Percentiles rank a stretch among this genome's conserved stretches.
Evolutionary conservation across 257 asterid genomes (phyloP).

Genomic region (Eucommia ulmoides): DNA sequence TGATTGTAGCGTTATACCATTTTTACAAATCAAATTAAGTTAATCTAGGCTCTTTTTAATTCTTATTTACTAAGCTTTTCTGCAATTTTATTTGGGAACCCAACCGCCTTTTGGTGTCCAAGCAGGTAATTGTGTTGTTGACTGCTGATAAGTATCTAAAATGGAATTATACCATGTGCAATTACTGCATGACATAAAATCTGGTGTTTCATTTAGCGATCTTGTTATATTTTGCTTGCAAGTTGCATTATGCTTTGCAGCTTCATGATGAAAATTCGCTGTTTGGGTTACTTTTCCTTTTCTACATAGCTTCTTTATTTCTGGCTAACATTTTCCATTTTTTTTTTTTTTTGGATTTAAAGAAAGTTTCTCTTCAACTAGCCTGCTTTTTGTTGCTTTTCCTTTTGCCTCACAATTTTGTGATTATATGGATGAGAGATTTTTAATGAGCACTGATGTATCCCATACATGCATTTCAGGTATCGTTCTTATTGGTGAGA

Average conservation of each 20-base stretch:
- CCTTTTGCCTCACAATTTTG: not conserved
- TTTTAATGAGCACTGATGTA: not conserved
- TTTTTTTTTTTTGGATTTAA: too few relatives aligned
- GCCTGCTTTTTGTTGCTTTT: not conserved
- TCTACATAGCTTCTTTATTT: too few relatives aligned
- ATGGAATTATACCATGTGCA: not conserved
- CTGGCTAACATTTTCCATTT: too few relatives aligned
- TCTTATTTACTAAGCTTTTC: too few relatives aligned
- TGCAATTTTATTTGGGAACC: not conserved
- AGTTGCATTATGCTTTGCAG: not conserved
- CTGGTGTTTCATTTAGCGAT: too few relatives aligned
- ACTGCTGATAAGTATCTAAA: not conserved
- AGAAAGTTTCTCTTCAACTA: too few relatives aligned
- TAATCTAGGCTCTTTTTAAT: too few relatives aligned
- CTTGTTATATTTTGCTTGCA: not conserved
- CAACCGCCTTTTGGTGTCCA: not conserved
- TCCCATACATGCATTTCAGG: slow-evolving; percentile 35
- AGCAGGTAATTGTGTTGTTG: not conserved
- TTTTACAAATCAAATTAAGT: too few relatives aligned
- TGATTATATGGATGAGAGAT: not conserved
- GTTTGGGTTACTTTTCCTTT: not conserved
- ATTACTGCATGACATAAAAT: too few relatives aligned
- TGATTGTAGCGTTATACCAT: too few relatives aligned
- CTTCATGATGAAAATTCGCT: not conserved
- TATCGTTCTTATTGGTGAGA: slow-evolving; percentile 88